Conservation (phyloP, 2,329 filamentous ascomycete species). For the Pyricularia pennisetigena region DNA sequence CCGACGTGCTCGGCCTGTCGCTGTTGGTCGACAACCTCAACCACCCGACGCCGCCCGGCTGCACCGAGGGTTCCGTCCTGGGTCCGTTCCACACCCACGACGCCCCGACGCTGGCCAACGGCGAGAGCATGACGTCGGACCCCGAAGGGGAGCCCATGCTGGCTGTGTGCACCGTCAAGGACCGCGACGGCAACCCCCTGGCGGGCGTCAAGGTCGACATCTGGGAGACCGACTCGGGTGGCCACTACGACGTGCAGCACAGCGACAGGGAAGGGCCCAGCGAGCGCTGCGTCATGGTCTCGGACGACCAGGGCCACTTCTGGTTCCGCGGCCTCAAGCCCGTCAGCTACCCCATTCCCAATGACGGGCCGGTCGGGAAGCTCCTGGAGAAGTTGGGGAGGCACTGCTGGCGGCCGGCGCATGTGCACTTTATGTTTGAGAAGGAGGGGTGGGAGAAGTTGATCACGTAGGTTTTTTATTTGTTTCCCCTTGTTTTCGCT, state of each 20-base stretch:
- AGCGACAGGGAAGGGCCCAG: slow-evolving; percentile 53
- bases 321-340: slow-evolving; percentile 82
- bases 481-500: not conserved
- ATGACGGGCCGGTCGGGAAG: slow-evolving; percentile 75
- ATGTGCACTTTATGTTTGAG: slow-evolving; percentile 86
- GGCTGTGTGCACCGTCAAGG: slow-evolving; percentile 62
- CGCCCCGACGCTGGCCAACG: slow-evolving; percentile 46
- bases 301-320: slow-evolving; percentile 63
- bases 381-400: slow-evolving; percentile 55
- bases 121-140: slow-evolving; percentile 57
- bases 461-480: slow-evolving; percentile 58
- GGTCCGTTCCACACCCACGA: slow-evolving; percentile 81
- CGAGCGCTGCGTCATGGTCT: slow-evolving; percentile 56
- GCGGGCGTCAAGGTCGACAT: slow-evolving; percentile 64
- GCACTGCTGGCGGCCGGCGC: slow-evolving; percentile 69
- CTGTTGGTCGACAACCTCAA: slow-evolving; percentile 75
- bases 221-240: slow-evolving; percentile 77
- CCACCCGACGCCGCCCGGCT: slow-evolving; percentile 62
- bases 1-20: slow-evolving; percentile 69
- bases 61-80: slow-evolving; percentile 71
- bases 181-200: slow-evolving; percentile 54
- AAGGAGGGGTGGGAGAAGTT: slow-evolving; percentile 70
- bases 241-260: slow-evolving; percentile 76
- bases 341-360: slow-evolving; percentile 75
- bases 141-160: slow-evolving; percentile 60